Evolutionary conservation across 768 basidiomycete genomes (phyloP), one percentile per base, ranked within the genome.

Genomic region (Chlorophyllum brunneum): DNA sequence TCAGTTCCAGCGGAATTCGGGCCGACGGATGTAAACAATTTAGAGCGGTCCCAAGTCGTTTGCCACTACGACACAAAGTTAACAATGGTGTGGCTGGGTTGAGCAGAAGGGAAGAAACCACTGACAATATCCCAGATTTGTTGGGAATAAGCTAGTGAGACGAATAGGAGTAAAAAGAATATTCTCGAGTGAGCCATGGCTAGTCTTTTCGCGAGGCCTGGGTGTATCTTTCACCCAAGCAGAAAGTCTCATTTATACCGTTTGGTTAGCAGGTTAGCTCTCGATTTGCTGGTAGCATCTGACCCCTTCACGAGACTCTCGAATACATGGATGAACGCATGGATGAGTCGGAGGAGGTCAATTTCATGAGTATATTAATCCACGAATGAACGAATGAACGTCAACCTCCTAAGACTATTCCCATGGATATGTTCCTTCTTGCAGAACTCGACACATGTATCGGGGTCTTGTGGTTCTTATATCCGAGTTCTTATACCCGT

Each of bases 111-210:
- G n/a, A 39, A 23, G 8, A 18, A 15, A 5, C 7, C 16, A 60
- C 78, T 54, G 52, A 80, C 81, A 23, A 80, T 75, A 47, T 81
- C 80, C 68, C 70, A 79, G 51, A 82, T 81, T 48, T 80, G 77
- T 56, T 80, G 80, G 13, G 72, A 76, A 33, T 67, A 64, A 34
- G 56, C 68, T 4, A 59, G 48, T 15, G 51, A 5, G 5, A 34
- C 22, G 23, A 44, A 34, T 15, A 22, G 15, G 49, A 56, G 31
- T 8, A 53, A 36, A 3, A 18, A 3, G 2, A 53, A n/a, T 5
- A 27, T 15, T 37, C 5, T 27, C 5, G 37, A 29, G 16, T 29
- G 33, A 36, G 20, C 26, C 51, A 44, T 52, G 10, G 3, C 16
- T 11, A 16, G 4, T 34, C 43, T n/a, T n/a, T n/a, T n/a, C 39